Evolutionary conservation across 2,329 filamentous ascomycete genomes (phyloP), one percentile per base, ranked within the genome.

Genomic region (Fusarium paranaense): DNA sequence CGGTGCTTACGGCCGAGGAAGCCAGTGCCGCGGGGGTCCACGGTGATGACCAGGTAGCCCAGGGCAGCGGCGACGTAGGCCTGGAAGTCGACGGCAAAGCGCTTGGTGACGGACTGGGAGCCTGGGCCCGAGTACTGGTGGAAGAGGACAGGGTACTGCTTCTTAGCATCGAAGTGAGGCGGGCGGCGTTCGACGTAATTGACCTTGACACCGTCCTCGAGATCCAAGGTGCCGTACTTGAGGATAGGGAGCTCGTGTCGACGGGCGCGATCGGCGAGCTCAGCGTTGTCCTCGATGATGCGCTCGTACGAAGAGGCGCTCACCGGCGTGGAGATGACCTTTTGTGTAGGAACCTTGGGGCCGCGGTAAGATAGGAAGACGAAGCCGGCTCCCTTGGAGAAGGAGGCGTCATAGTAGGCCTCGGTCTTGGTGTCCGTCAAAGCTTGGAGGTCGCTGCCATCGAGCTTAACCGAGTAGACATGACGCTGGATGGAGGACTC

Each of bases 71-170:
- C 95, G 47, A 98, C 86, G 80, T 97, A 98, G 8, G 94, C 90
- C 80, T 98, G 95, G 81, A 97, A 99, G 81, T 98, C 94, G 68
- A 99, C 91, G 11, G 82, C 83, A 84, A 98, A 99, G 65, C 84
- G 89, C 81, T 96, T 95, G 77, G 90, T 87, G 2, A 99, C 97
- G 9, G 90, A 90, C 81, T 99, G 97, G 20, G 95, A 98, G n/a
- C 93, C 94, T 0, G 97, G 97, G 0, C 97, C 97, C 27, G 94
- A 96, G 85, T 99, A 99, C 68, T 98, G 92, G 79, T 94, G 93
- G 87, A 99, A 99, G 6, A 99, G 89, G 1, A 99, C 95, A 0
- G 97, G 97, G 77, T 99, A 98, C 80, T 93, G 91, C 83, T 94
- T 95, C 77, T 91, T 91, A 20, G 90, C 86, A 81, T 95, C 90